Percentiles rank a stretch among this genome's conserved stretches.
phyloP scores from a whole-genome alignment of 2,329 filamentous ascomycete species.

The Endocalyx cinctus region DNA sequence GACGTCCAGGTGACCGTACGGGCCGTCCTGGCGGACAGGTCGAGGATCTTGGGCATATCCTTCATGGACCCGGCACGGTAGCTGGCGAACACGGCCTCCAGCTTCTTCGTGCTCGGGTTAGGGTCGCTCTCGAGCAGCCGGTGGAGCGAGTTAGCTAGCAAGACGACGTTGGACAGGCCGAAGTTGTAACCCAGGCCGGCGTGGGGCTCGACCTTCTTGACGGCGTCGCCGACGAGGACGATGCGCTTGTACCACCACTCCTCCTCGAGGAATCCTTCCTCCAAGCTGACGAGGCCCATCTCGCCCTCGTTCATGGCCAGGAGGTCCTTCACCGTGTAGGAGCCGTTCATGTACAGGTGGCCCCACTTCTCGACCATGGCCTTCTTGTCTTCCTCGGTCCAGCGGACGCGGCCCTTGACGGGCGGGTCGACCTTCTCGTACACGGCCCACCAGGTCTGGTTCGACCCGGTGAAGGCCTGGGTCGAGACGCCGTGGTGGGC shows the following conservation, averaged over 20 bases:
- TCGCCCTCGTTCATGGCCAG: constrained; percentile 10
- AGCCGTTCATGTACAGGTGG: constrained; percentile 20
- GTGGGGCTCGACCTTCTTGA: constrained; percentile 31
- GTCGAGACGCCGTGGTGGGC: constrained; percentile 15
- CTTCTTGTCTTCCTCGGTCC: constrained; percentile 25
- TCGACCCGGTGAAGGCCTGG: constrained; percentile 11
- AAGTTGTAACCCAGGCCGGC: constrained; percentile 28
- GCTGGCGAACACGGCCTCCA: constrained; percentile 16
- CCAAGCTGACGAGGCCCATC: constrained; percentile 24
- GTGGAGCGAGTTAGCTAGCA: constrained; percentile 22
- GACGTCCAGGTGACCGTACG: constrained; percentile 14
- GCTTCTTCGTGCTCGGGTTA: constrained; percentile 10
- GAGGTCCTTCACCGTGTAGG: constrained; percentile 20
- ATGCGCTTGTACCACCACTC: constrained; percentile 26
- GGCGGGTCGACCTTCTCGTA: constrained; percentile 23
- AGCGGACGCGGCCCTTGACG: constrained; percentile 19
- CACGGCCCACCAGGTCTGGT: constrained; percentile 19
- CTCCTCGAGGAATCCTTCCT: constrained; percentile 29
- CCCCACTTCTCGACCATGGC: constrained; percentile 17
- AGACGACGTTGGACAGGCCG: constrained; percentile 23
- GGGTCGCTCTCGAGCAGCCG: constrained; percentile 8
- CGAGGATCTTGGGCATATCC: constrained; percentile 15
- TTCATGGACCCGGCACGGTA: constrained; percentile 17
- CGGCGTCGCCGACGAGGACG: constrained; percentile 31
- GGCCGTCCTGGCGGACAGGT: constrained; percentile 12